Evolutionary conservation across 148 eudicot species (phyloP).

Genomic region (Dianthus caryophyllus): DNA sequence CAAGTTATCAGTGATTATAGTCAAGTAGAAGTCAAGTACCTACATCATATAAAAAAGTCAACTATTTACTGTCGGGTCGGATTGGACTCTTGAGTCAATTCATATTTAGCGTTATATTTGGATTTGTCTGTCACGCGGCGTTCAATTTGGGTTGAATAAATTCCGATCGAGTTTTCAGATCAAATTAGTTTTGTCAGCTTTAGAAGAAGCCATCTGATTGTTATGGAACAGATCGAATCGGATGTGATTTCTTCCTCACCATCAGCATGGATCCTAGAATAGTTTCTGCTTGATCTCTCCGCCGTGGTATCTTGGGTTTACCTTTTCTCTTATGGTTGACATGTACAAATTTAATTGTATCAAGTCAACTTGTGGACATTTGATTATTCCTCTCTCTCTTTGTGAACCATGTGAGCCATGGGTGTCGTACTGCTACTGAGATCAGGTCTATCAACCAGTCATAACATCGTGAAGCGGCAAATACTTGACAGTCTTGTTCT

Average conservation of each 20-base stretch:
- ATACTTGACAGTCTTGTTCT: neutral
- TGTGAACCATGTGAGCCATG: neutral
- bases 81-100: no score
- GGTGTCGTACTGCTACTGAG: neutral
- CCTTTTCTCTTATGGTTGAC: neutral
- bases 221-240: neutral
- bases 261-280: neutral
- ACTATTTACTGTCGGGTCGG: no score
- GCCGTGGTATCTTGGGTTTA: neutral
- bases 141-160: no score
- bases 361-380: neutral
- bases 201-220: neutral
- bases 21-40: no score
- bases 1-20: no score
- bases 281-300: neutral
- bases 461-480: neutral
- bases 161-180: no score
- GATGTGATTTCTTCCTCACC: neutral
- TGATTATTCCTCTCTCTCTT: neutral
- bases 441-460: neutral
- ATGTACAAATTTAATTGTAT: neutral
- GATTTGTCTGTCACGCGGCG: no score
- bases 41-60: no score
- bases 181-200: no score
- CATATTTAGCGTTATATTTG: no score